Percentiles rank a stretch among this genome's conserved stretches.
phyloP scores from a whole-genome alignment of 768 basidiomycete genomes.

The Suillus decipiens region DNA sequence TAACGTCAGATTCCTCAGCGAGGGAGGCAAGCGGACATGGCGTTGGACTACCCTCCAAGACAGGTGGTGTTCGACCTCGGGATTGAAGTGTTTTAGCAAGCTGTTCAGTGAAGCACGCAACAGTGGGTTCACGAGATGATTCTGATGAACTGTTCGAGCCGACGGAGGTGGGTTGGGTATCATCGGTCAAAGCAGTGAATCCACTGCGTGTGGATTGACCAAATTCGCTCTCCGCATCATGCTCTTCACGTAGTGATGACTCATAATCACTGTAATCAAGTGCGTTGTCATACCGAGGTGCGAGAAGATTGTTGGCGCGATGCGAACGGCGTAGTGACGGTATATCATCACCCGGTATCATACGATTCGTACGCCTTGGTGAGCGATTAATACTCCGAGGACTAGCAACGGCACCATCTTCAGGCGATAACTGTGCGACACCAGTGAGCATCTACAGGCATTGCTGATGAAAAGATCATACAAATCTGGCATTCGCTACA shows the following conservation, averaged over 20 bases:
- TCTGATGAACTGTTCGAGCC: conserved; percentile 47
- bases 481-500: conserved; percentile 70
- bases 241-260: conserved; percentile 45
- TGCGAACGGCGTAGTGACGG: conserved; percentile 40
- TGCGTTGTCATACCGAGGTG: conserved; percentile 45
- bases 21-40: conserved; percentile 39
- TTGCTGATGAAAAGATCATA: conserved; percentile 35
- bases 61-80: conserved; percentile 45
- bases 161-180: conserved; percentile 58
- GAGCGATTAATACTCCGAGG: conserved; percentile 71
- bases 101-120: conserved; percentile 61
- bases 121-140: conserved; percentile 35
- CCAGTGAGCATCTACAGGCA: conserved; percentile 17
- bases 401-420: conserved; percentile 59
- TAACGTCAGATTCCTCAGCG: conserved; percentile 38
- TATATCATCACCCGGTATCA: conserved; percentile 37
- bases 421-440: conserved; percentile 57
- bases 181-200: conserved; percentile 43
- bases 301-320: conserved; percentile 44
- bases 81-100: conserved; percentile 58
- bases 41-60: conserved; percentile 39
- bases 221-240: conserved; percentile 60
- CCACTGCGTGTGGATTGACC: conserved; percentile 45
- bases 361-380: conserved; percentile 54
- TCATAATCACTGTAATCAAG: conserved; percentile 45